Conservation (phyloP, 768 basidiomycete species). For the Crucibulum laeve region DNA sequence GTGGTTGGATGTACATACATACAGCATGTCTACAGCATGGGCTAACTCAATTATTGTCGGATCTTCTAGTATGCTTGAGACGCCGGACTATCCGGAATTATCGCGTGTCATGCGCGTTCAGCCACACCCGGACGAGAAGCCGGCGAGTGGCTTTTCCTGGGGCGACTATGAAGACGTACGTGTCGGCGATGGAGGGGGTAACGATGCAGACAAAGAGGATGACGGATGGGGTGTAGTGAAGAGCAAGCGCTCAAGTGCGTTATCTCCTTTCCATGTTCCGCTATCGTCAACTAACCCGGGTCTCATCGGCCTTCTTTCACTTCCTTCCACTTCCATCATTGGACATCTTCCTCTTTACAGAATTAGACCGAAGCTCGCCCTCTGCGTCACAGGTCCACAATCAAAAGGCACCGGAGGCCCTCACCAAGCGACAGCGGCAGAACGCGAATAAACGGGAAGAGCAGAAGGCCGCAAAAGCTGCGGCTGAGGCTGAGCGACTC, state of each 20-base stretch:
- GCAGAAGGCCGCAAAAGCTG: slow-evolving; percentile 52
- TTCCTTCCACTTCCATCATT: too few relatives aligned
- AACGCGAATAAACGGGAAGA: slow-evolving; percentile 58
- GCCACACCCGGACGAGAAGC: slow-evolving; percentile 51
- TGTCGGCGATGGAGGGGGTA: slow-evolving; percentile 33
- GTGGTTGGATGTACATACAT: too few relatives aligned
- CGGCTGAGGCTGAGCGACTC: slow-evolving; percentile 46
- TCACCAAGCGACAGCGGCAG: slow-evolving; percentile 69
- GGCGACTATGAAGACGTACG: slow-evolving; percentile 71
- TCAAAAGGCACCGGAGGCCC: slow-evolving; percentile 34
- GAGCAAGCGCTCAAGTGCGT: slow-evolving; percentile 29
- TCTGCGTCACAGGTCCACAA: slow-evolving; percentile 3
- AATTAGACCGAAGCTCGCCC: slow-evolving; percentile 8
- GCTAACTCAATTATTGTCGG: too few relatives aligned
- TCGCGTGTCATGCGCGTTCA: slow-evolving; percentile 71
- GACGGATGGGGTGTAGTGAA: slow-evolving; percentile 80
- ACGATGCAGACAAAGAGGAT: slow-evolving; percentile 67
- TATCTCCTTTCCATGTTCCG: background rate
- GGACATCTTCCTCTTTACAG: slow-evolving; percentile 9
- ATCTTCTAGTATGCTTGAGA: slow-evolving; percentile 55
- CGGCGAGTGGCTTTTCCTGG: slow-evolving; percentile 68
- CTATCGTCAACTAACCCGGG: background rate
- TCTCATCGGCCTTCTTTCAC: background rate
- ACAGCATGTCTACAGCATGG: too few relatives aligned
- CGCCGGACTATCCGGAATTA: slow-evolving; percentile 46